Evolutionary conservation across 345 rosid genomes (phyloP).

Genomic region (Ceriops tagal): DNA sequence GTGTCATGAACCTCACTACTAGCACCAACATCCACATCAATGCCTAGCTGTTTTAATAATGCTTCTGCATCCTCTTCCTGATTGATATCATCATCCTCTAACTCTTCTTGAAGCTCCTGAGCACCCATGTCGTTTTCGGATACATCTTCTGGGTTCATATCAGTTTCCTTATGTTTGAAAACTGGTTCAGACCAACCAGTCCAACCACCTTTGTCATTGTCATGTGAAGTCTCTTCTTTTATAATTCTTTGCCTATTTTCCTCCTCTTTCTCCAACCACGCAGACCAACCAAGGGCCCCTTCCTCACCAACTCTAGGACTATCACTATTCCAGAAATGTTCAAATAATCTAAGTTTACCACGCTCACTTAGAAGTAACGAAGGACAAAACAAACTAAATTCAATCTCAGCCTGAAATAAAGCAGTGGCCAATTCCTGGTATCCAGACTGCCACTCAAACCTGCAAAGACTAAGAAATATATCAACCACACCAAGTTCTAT

Average conservation of each 20-base stretch:
- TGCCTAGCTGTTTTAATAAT: constrained; percentile 76
- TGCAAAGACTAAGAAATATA: constrained; percentile 82
- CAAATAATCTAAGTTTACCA: constrained; percentile 82
- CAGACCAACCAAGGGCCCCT: constrained; percentile 87
- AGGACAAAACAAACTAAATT: constrained; percentile 81
- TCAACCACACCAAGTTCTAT: constrained; percentile 85
- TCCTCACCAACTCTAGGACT: constrained; percentile 94
- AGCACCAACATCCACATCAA: constrained; percentile 59
- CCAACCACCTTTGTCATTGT: constrained; percentile 85
- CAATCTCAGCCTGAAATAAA: constrained; percentile 89
- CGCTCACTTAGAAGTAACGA: constrained; percentile 62
- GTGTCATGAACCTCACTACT: constrained; percentile 63
- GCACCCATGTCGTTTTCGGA: constrained; percentile 23
- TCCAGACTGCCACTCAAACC: constrained; percentile 97
- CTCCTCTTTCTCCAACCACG: constrained; percentile 95
- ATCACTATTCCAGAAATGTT: constrained; percentile 86
- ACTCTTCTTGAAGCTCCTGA: constrained; percentile 43
- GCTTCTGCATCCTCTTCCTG: constrained; percentile 85
- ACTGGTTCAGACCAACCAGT: constrained; percentile 88
- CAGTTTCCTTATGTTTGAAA: constrained; percentile 40
- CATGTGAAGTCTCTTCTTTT: constrained; percentile 54
- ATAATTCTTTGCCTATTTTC: constrained; percentile 66
- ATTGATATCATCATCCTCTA: constrained; percentile 41
- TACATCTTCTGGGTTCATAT: constrained; percentile 35
- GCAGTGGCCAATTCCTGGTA: constrained; percentile 85